phyloP scores from a whole-genome alignment of 768 basidiomycete species.

The Lentinula edodes region DNA sequence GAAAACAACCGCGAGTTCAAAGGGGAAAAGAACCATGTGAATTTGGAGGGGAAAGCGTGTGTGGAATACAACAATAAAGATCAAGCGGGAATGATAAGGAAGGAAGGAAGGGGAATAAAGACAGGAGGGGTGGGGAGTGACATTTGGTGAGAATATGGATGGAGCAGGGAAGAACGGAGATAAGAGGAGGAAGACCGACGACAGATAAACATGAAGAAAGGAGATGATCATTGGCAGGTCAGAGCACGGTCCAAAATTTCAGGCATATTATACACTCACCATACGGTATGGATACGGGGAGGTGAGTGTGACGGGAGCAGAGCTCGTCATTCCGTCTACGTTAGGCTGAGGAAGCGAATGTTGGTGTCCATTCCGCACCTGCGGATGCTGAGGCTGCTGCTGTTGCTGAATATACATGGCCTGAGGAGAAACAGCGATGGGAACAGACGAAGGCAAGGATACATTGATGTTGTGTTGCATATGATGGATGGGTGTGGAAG shows the following conservation, averaged over 20 bases:
- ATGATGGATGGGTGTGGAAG: conserved; percentile 7
- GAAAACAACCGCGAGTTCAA: too few relatives aligned
- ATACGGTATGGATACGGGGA: conserved; percentile 47
- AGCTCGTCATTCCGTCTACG: conserved; percentile 27
- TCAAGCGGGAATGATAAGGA: too few relatives aligned
- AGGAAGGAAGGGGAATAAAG: background rate
- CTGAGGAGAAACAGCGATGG: conserved; percentile 15
- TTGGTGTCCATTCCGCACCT: conserved; percentile 11
- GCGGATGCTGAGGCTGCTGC: conserved; percentile 18
- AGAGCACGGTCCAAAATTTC: background rate
- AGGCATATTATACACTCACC: conserved; percentile 26
- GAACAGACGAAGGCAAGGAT: conserved; percentile 4
- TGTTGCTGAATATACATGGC: conserved; percentile 15
- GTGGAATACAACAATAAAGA: too few relatives aligned
- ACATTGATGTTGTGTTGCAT: background rate
- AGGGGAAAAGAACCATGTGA: too few relatives aligned
- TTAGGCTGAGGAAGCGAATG: conserved; percentile 7
- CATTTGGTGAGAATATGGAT: background rate
- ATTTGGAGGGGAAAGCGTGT: too few relatives aligned
- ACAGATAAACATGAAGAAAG: background rate
- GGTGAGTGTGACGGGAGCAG: conserved; percentile 43
- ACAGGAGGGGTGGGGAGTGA: background rate
- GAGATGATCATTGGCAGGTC: background rate
- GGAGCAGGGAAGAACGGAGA: background rate
- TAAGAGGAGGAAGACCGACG: background rate